Conservation (phyloP, 2,329 filamentous ascomycete genomes). For the Trichoderma atrobrunneum region DNA sequence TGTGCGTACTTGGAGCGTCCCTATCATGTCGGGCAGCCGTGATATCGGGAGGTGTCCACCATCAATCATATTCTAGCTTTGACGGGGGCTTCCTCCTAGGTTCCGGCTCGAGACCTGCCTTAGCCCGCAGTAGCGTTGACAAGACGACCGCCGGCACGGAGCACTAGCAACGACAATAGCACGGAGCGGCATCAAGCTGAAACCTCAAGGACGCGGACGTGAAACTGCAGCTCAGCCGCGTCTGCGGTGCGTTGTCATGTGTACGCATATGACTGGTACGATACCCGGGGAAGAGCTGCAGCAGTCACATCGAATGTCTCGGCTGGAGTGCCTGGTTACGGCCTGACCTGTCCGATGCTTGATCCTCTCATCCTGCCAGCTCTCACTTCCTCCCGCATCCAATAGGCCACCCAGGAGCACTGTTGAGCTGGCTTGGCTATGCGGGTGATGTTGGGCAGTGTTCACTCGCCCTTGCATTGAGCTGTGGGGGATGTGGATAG, state of each 20-base stretch:
- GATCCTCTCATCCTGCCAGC: background rate
- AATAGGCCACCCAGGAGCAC: background rate
- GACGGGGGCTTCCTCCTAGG: background rate
- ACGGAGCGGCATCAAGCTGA: background rate
- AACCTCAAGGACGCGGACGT: background rate
- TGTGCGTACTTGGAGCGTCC: background rate
- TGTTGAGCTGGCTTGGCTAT: background rate
- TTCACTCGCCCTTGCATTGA: background rate
- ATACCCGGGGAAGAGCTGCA: background rate
- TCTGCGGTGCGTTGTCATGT: background rate
- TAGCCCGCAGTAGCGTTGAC: background rate
- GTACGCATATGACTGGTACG: background rate
- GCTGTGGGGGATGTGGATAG: background rate
- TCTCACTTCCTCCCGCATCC: background rate
- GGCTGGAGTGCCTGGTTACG: background rate
- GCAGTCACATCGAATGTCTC: background rate
- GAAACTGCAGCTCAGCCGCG: background rate
- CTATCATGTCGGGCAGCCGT: background rate
- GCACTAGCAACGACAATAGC: background rate
- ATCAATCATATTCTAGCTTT: background rate
- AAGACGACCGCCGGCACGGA: background rate
- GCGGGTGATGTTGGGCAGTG: background rate
- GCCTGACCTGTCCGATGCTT: background rate
- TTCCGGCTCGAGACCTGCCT: background rate
- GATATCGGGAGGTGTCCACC: background rate